Evolutionary conservation across 1,139 yeast species (phyloP).

Genomic region (Hemisphaericaspora lyxosophila): DNA sequence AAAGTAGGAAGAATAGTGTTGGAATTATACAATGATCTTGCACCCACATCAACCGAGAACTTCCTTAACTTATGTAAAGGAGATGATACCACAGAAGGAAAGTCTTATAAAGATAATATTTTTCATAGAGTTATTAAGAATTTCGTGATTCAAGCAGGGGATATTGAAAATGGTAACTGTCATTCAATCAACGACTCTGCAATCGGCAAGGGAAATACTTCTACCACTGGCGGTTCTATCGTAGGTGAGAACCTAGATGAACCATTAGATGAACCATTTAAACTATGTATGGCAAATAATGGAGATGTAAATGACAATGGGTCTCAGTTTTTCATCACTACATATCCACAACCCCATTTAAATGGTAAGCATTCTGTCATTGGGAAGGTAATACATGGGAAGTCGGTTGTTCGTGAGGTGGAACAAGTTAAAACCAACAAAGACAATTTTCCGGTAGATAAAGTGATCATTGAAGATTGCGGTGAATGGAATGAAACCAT

Average conservation of each 20-base stretch:
- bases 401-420: conserved; percentile 65
- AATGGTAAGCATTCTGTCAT: conserved; percentile 76
- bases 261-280: conserved; percentile 46
- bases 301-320: conserved; percentile 57
- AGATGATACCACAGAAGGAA: conserved; percentile 22
- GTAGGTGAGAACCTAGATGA: conserved; percentile 61
- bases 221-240: conserved; percentile 44
- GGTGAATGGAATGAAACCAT: conserved; percentile 63
- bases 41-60: conserved; percentile 61
- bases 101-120: conserved; percentile 41
- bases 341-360: conserved; percentile 69
- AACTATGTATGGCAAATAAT: conserved; percentile 72
- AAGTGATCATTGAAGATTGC: conserved; percentile 56
- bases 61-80: conserved; percentile 49
- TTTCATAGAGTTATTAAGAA: conserved; percentile 75
- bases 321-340: conserved; percentile 79
- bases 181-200: conserved; percentile 27
- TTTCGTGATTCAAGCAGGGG: conserved; percentile 83
- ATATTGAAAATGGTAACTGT: conserved; percentile 22
- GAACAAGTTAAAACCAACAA: conserved; percentile 50
- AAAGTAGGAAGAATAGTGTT: conserved; percentile 64
- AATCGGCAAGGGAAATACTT: conserved; percentile 56
- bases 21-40: conserved; percentile 50
- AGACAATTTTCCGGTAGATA: conserved; percentile 43
- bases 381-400: conserved; percentile 65